Conservation (phyloP, 805 yeast species). For the Isabelozyma rhagii region DNA sequence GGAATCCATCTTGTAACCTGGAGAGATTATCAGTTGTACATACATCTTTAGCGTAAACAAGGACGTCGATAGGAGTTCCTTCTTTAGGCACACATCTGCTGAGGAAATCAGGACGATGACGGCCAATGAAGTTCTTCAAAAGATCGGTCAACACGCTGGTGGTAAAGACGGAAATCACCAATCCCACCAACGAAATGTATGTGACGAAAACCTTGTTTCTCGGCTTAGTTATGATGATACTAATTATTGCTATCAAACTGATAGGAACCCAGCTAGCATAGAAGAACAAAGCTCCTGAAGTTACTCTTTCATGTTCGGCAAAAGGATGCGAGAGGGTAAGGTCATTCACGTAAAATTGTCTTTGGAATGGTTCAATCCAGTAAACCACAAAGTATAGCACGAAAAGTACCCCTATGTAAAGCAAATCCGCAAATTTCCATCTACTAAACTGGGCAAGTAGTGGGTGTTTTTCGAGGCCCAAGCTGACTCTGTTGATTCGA, state of each 20-base stretch:
- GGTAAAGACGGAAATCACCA: conserved; percentile 54
- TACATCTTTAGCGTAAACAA: conserved; percentile 61
- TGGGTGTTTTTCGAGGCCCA: conserved; percentile 18
- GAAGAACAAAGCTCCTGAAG: conserved; percentile 50
- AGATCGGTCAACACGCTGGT: conserved; percentile 67
- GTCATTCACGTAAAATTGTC: conserved; percentile 77
- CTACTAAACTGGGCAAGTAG: conserved; percentile 9
- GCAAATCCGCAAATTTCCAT: conserved; percentile 26
- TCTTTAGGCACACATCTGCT: conserved; percentile 74
- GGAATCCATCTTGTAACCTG: conserved; percentile 63
- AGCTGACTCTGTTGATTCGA: conserved; percentile 22
- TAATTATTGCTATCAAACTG: conserved; percentile 30
- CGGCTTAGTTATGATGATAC: conserved; percentile 44
- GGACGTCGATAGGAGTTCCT: conserved; percentile 50
- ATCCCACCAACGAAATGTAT: conserved; percentile 65
- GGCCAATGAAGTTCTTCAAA: conserved; percentile 79
- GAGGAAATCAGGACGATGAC: conserved; percentile 89
- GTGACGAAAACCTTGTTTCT: conserved; percentile 56
- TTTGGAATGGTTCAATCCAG: conserved; percentile 57
- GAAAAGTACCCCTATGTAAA: conserved; percentile 18
- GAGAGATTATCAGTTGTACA: conserved; percentile 52
- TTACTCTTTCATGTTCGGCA: conserved; percentile 71
- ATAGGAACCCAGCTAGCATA: conserved; percentile 53
- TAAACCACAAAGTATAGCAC: conserved; percentile 19
- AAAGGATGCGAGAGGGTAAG: conserved; percentile 77